A percentile compares a stretch with the other conserved stretches of the same genome.
Evolutionary conservation across 1,284 basidiomycete genomes (phyloP).

Genomic region (Anthracocystis panici-leucophaei): DNA sequence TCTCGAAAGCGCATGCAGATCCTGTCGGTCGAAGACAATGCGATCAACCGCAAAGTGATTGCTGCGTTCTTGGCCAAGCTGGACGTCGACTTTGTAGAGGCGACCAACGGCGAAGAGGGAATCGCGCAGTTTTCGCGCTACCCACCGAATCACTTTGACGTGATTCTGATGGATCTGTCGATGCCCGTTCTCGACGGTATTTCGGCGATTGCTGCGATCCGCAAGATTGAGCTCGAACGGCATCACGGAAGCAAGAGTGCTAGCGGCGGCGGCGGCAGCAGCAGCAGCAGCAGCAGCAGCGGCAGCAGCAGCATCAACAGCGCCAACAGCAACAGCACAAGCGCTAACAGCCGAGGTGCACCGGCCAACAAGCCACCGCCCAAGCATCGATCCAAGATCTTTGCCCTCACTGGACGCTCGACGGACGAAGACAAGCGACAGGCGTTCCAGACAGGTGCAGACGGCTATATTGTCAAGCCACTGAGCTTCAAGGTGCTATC

Average conservation of each 20-base stretch:
- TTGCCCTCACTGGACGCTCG: slow-evolving; percentile 92
- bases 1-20: slow-evolving; percentile 47
- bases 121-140: slow-evolving; percentile 47
- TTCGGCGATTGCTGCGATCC: slow-evolving; percentile 84
- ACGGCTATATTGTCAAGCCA: slow-evolving; percentile 82
- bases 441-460: slow-evolving; percentile 91
- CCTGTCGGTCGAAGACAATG: slow-evolving; percentile 66
- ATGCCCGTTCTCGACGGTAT: slow-evolving; percentile 92
- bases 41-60: slow-evolving; percentile 61
- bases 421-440: slow-evolving; percentile 89
- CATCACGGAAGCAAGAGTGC: slow-evolving; percentile 13
- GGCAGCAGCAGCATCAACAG: neutral
- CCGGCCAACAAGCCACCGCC: slow-evolving; percentile 20
- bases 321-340: slow-evolving; percentile 2
- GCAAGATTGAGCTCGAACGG: slow-evolving; percentile 78
- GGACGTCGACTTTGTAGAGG: slow-evolving; percentile 54
- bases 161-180: slow-evolving; percentile 78
- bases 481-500: slow-evolving; percentile 54
- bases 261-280: slow-evolving; percentile 8
- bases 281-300: neutral
- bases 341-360: neutral
- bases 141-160: slow-evolving; percentile 54
- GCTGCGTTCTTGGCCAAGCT: slow-evolving; percentile 53
- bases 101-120: slow-evolving; percentile 60
- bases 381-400: slow-evolving; percentile 74